These are phyloP conservation scores for Puccinia polysora DNA, from an alignment of 1,284 basidiomycete genomes.

Conservation along the genomic window DNA sequence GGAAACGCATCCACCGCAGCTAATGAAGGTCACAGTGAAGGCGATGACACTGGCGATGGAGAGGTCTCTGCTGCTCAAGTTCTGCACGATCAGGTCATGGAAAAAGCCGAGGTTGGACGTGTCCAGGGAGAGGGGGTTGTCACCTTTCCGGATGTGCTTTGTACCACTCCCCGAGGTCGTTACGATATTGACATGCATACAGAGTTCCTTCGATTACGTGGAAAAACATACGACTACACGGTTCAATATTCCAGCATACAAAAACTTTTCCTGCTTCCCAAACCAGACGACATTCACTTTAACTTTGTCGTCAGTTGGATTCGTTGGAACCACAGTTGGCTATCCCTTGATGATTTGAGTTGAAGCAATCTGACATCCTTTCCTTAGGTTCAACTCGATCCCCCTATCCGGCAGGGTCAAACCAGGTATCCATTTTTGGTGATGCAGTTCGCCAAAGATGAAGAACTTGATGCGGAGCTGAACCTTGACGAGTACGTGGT, in stretches of 20 bases:
- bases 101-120: constrained; percentile 90
- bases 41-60: constrained; percentile 54
- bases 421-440: constrained; percentile 96
- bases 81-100: constrained; percentile 94
- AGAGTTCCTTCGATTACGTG: constrained; percentile 84
- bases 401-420: constrained; percentile 94
- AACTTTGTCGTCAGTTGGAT: constrained; percentile 76
- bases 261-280: constrained; percentile 85
- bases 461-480: constrained; percentile 92
- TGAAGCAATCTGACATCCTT: neutral
- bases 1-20: constrained; percentile 64
- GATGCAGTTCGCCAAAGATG: constrained; percentile 93
- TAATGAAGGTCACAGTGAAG: constrained; percentile 48
- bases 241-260: constrained; percentile 86
- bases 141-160: constrained; percentile 93
- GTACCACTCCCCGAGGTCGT: constrained; percentile 88
- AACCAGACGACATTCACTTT: constrained; percentile 88
- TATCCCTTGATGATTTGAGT: too few relatives aligned
- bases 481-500: constrained; percentile 78
- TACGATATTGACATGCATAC: constrained; percentile 98
- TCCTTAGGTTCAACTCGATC: constrained; percentile 74
- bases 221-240: constrained; percentile 99
- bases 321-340: too few relatives aligned
- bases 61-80: constrained; percentile 81
- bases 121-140: constrained; percentile 87